phyloP scores from a whole-genome alignment of 2,329 filamentous ascomycete genomes.

The Paramyrothecium roridum region DNA sequence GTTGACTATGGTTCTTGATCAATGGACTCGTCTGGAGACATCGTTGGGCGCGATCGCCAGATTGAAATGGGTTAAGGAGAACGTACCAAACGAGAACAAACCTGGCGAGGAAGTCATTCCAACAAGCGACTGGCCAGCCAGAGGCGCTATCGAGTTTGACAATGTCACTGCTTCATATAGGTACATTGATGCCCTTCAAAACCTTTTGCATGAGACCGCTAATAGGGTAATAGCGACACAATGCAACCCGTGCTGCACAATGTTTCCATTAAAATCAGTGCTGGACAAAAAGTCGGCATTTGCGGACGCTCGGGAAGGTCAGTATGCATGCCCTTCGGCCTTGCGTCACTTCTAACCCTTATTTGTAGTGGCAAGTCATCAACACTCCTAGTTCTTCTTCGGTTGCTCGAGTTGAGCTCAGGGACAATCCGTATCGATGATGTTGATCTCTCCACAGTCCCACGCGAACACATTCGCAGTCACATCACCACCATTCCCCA shows the following conservation, averaged over 20 bases:
- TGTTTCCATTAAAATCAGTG: slow-evolving; percentile 14
- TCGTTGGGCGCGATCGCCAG: slow-evolving; percentile 30
- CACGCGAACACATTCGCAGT: slow-evolving; percentile 38
- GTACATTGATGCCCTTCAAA: slow-evolving; percentile 5
- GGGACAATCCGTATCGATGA: slow-evolving; percentile 39
- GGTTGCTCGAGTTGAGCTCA: slow-evolving; percentile 39
- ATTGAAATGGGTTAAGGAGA: slow-evolving; percentile 24
- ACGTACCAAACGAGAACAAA: slow-evolving; percentile 22
- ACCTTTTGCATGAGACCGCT: not conserved
- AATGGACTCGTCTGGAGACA: slow-evolving; percentile 34
- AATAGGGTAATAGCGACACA: slow-evolving; percentile 7
- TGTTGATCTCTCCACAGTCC: slow-evolving; percentile 34
- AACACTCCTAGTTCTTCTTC: slow-evolving; percentile 42
- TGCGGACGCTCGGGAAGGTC: slow-evolving; percentile 45
- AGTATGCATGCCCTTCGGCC: not conserved
- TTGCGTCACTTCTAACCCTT: not conserved
- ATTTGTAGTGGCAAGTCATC: slow-evolving; percentile 46
- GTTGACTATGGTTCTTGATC: slow-evolving; percentile 25
- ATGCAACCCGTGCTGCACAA: slow-evolving; percentile 8
- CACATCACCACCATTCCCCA: slow-evolving; percentile 44
- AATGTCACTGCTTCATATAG: slow-evolving; percentile 22
- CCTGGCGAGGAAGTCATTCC: slow-evolving; percentile 2
- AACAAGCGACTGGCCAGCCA: slow-evolving; percentile 19
- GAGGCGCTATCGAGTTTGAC: slow-evolving; percentile 20
- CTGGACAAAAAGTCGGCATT: slow-evolving; percentile 45